Evolutionary conservation across 768 basidiomycete genomes (phyloP).

Genomic region (Auricularia sp.): DNA sequence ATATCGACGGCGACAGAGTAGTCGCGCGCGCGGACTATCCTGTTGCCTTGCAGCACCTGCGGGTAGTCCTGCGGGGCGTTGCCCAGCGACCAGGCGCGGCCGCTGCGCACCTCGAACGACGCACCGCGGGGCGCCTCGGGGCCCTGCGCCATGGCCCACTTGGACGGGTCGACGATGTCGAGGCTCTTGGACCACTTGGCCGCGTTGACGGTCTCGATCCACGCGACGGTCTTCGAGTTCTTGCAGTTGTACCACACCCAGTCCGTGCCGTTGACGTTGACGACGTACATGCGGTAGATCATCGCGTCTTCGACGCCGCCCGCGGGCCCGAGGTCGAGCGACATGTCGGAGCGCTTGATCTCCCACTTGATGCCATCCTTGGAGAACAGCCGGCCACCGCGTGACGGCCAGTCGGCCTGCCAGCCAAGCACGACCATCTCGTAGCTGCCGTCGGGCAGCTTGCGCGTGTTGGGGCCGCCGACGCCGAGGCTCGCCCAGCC

Average conservation of each 20-base stretch:
- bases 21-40: neutral
- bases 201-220: neutral
- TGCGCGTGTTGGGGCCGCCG: neutral
- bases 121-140: neutral
- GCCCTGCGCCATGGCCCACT: neutral
- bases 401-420: neutral
- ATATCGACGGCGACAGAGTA: neutral
- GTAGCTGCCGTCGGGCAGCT: neutral
- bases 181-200: neutral
- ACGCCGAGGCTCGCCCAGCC: slow-evolving; percentile 1
- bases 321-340: neutral
- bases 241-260: neutral
- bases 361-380: neutral
- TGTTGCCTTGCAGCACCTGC: neutral
- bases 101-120: slow-evolving; percentile 1
- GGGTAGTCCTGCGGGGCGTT: neutral
- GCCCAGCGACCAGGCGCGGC: neutral
- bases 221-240: neutral
- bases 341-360: neutral
- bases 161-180: neutral
- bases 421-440: neutral
- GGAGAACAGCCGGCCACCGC: neutral
- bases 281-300: neutral
- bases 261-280: neutral
- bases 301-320: neutral